phyloP scores from a whole-genome alignment of 176 grass and related monocot genomes.

The Lolium rigidum region DNA sequence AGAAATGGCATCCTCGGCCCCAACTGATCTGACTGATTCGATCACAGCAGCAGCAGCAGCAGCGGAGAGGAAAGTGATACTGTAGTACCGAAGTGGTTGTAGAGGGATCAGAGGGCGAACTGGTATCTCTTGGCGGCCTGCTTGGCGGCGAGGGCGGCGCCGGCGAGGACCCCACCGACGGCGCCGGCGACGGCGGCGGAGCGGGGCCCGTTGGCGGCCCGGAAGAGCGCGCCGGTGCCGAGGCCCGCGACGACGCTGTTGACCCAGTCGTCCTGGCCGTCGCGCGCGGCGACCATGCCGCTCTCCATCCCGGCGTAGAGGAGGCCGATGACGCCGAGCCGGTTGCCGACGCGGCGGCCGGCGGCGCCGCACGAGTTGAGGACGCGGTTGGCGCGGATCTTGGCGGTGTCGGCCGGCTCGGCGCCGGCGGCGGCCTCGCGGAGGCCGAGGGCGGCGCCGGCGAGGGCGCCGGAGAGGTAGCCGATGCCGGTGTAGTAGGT shows the following conservation, averaged over 20 bases:
- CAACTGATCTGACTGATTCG: constrained; percentile 22
- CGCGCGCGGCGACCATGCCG: constrained; percentile 77
- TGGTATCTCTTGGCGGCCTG: constrained; percentile 84
- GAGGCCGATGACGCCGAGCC: constrained; percentile 71
- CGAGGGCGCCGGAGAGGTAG: constrained; percentile 74
- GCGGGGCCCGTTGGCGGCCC: constrained; percentile 81
- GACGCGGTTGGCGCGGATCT: constrained; percentile 86
- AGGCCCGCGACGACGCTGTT: constrained; percentile 86
- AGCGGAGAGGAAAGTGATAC: neutral
- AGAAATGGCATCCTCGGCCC: constrained; percentile 33
- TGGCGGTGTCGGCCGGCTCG: constrained; percentile 68
- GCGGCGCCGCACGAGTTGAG: constrained; percentile 86
- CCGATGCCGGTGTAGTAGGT: constrained; percentile 91
- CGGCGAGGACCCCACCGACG: constrained; percentile 75
- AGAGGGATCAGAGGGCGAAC: constrained; percentile 54
- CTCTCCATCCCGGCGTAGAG: constrained; percentile 97
- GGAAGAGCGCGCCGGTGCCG: constrained; percentile 77
- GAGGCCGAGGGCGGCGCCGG: constrained; percentile 67
- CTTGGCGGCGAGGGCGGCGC: constrained; percentile 60
- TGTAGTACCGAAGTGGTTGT: neutral
- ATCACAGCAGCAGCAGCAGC: neutral
- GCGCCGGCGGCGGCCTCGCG: constrained; percentile 58
- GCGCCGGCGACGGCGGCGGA: constrained; percentile 87
- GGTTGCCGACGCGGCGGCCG: constrained; percentile 79
- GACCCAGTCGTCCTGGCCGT: constrained; percentile 84